Evolutionary conservation across 2,329 filamentous ascomycete genomes (phyloP).

Genomic region (Lecanicillium sp.): DNA sequence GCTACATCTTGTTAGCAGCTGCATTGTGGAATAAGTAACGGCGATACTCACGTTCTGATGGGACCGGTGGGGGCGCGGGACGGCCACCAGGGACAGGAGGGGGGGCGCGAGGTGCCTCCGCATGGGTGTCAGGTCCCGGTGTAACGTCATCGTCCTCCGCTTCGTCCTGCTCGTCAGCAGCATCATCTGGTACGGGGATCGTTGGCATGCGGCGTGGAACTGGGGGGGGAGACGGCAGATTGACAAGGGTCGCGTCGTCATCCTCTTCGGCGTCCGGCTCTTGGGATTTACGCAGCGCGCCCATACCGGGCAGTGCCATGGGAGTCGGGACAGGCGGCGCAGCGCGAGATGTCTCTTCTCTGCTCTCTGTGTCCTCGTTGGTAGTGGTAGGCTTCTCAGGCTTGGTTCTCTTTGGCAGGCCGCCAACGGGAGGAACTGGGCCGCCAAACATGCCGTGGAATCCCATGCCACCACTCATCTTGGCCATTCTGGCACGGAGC

Average conservation of each 20-base stretch:
- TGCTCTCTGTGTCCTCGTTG: slow-evolving; percentile 35
- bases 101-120: slow-evolving; percentile 30
- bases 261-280: slow-evolving; percentile 27
- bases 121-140: slow-evolving; percentile 25
- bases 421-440: slow-evolving; percentile 57
- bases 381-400: slow-evolving; percentile 16
- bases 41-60: slow-evolving; percentile 51
- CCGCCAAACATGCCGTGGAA: slow-evolving; percentile 91
- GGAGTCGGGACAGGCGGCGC: slow-evolving; percentile 53
- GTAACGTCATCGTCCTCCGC: slow-evolving; percentile 30
- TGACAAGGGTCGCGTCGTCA: slow-evolving; percentile 29
- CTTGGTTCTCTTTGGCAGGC: slow-evolving; percentile 50
- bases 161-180: slow-evolving; percentile 16
- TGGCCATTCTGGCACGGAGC: slow-evolving; percentile 90
- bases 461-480: slow-evolving; percentile 96
- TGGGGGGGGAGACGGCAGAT: slow-evolving; percentile 30
- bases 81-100: slow-evolving; percentile 46
- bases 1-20: slow-evolving; percentile 40
- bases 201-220: slow-evolving; percentile 20
- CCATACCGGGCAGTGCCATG: slow-evolving; percentile 69
- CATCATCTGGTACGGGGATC: slow-evolving; percentile 23
- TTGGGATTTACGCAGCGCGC: slow-evolving; percentile 46
- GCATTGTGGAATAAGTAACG: no score
- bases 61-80: slow-evolving; percentile 52
- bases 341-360: slow-evolving; percentile 35